phyloP scores from a whole-genome alignment of 495 filamentous ascomycete genomes.

The Aspergillus haitiensis region DNA sequence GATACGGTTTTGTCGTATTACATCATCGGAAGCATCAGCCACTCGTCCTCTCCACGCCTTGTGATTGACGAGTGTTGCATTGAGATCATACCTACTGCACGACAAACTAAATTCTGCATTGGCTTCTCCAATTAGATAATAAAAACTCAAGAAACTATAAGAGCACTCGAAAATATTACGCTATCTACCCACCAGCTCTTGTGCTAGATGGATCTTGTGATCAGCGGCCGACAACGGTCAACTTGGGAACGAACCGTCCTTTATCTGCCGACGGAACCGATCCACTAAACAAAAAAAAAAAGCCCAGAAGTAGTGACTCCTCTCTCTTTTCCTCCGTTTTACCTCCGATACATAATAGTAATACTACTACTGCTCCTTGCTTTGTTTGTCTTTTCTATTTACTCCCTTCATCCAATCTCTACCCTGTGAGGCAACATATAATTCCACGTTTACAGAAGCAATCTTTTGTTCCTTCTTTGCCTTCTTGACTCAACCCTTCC shows the following conservation, averaged over 20 bases:
- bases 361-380: too few species aligned
- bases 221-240: not conserved
- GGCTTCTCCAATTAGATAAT: constrained; percentile 38
- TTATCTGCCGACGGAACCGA: constrained; percentile 24
- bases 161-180: not conserved
- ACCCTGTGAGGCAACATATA: too few species aligned
- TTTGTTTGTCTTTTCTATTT: too few species aligned
- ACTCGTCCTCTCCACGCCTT: constrained; percentile 23
- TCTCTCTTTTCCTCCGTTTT: not conserved
- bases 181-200: not conserved
- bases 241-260: not conserved
- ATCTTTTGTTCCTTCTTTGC: too few species aligned
- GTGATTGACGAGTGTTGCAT: constrained; percentile 22
- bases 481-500: too few species aligned
- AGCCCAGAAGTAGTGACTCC: constrained; percentile 1
- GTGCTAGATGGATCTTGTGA: not conserved
- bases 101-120: constrained; percentile 18
- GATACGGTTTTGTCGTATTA: not conserved
- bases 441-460: too few species aligned
- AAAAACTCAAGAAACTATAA: constrained; percentile 21
- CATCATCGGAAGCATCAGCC: not conserved
- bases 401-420: too few species aligned
- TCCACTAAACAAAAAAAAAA: constrained; percentile 25
- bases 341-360: not conserved
- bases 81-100: not conserved